phyloP scores from a whole-genome alignment of 169 alveolate species.

The Plasmodium inui region DNA sequence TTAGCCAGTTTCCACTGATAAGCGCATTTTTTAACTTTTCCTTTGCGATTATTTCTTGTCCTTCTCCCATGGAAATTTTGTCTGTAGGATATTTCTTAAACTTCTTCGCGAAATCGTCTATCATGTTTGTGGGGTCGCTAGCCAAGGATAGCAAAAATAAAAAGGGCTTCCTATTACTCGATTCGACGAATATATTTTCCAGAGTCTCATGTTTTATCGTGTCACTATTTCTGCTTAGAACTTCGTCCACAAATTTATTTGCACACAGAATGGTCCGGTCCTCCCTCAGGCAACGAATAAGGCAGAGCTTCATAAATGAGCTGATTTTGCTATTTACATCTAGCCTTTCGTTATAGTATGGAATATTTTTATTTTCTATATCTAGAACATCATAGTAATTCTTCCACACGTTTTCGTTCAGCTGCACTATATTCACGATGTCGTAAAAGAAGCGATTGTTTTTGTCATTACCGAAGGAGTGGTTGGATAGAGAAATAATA shows the following conservation, averaged over 20 bases:
- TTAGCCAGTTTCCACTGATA: slow-evolving; percentile 96
- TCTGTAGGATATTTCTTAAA: slow-evolving; percentile 93
- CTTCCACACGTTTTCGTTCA: slow-evolving; percentile 91
- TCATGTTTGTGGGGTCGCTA: slow-evolving; percentile 94
- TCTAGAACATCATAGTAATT: slow-evolving; percentile 93
- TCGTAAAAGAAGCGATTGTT: slow-evolving; percentile 92
- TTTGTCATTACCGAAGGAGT: slow-evolving; percentile 93
- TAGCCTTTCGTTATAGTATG: slow-evolving; percentile 93
- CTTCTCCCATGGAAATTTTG: slow-evolving; percentile 97
- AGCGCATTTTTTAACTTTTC: slow-evolving; percentile 91
- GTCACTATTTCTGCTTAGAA: slow-evolving; percentile 90
- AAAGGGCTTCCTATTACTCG: slow-evolving; percentile 90
- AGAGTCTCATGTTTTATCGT: slow-evolving; percentile 94
- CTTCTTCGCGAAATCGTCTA: slow-evolving; percentile 95
- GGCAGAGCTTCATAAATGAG: slow-evolving; percentile 91
- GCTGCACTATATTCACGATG: slow-evolving; percentile 90
- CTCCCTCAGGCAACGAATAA: slow-evolving; percentile 94
- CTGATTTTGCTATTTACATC: slow-evolving; percentile 91
- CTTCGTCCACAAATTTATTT: slow-evolving; percentile 88
- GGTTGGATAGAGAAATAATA: slow-evolving; percentile 93
- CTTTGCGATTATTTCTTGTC: slow-evolving; percentile 93
- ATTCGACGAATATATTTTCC: slow-evolving; percentile 91
- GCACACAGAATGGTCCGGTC: slow-evolving; percentile 94
- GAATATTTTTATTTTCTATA: slow-evolving; percentile 93
- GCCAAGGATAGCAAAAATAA: slow-evolving; percentile 94